Evolutionary conservation across 2,329 filamentous ascomycete species (phyloP), one percentile per base, ranked within the genome.

Genomic region (Fusarium sp.): DNA sequence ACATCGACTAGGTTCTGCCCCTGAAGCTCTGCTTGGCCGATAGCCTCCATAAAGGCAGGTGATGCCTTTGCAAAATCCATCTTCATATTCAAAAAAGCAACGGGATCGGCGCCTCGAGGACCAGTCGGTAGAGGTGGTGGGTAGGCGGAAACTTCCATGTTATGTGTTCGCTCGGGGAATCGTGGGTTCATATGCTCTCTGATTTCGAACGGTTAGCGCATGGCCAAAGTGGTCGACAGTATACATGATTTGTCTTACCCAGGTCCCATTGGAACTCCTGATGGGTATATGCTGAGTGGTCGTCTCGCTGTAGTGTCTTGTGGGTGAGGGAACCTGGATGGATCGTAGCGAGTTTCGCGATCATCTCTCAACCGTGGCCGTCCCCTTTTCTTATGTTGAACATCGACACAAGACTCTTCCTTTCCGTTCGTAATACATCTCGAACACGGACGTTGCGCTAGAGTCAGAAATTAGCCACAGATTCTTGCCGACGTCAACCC

Each of bases 361-460:
- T 93, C 91, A 76, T 95, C 92, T 74, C 92, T 88, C 71, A 96
- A 83, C 69, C 93, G 87, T 64, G 93, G 93, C 51, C 93, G 87
- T 44, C 93, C 93, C 73, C 93, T 85, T 79, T 95, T 96, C 80
- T 95, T 96, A 80, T 96, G 93, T 76, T 94, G 91, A 34, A 96
- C 92, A 79, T 96, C 93, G 73, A 93, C 85, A 77, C 93, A 96
- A 10, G 90, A 86, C 62, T 94, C 92, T 84, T 95, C 85, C 75
- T 95, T 96, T 65, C 92, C 91, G 76, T 93, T 93, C 74, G 89
- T 89, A 34, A 92, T 82, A 77, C 93, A 96, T 77, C 93, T 87
- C 29, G 91, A 90, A 77, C 93, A 96, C 29, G 93, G 93, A 60
- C 93, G 86, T 79, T 93, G 91, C 53, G 92, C 90, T 91, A 76